These are phyloP conservation scores for Phoma sp. DNA, from an alignment of 2,329 filamentous ascomycete species.

Conservation along the genomic window DNA sequence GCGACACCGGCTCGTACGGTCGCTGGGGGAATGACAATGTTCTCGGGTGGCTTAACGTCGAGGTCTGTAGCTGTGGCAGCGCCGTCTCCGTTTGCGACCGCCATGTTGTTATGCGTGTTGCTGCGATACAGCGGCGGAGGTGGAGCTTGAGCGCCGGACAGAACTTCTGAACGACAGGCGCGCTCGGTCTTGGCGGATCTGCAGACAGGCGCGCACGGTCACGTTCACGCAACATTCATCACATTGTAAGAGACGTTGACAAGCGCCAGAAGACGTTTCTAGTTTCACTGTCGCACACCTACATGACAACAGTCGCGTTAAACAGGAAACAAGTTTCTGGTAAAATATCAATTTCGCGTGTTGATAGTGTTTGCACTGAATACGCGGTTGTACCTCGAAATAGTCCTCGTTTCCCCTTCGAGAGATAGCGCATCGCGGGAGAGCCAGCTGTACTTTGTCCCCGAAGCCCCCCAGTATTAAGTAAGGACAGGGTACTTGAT, in stretches of 20 bases:
- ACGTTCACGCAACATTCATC: not conserved
- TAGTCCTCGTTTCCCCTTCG: constrained; percentile 34
- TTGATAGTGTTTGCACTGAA: constrained; percentile 7
- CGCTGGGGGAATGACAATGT: constrained; percentile 82
- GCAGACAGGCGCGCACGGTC: constrained; percentile 8
- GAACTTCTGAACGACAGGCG: constrained; percentile 13
- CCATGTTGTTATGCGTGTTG: constrained; percentile 29
- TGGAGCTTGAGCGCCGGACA: constrained; percentile 9
- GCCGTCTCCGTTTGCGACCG: constrained; percentile 35
- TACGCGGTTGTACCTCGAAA: constrained; percentile 19
- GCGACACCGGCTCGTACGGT: constrained; percentile 86
- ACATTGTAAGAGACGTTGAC: not conserved
- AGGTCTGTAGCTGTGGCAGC: constrained; percentile 26
- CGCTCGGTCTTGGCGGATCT: constrained; percentile 18
- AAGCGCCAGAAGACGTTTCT: not conserved
- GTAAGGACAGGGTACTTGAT: constrained; percentile 37
- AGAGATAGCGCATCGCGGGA: constrained; percentile 19
- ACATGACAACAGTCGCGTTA: not conserved
- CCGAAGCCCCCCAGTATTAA: constrained; percentile 9
- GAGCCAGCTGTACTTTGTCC: constrained; percentile 40
- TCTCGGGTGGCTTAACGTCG: constrained; percentile 71
- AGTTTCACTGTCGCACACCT: not conserved
- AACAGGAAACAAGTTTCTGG: not conserved
- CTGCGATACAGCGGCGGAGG: constrained; percentile 18
- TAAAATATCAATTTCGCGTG: not conserved